A percentile compares a stretch with the other conserved stretches of the same genome.
Conservation (phyloP, 176 grass and related monocot genomes). For the Bolboschoenus planiculmis region DNA sequence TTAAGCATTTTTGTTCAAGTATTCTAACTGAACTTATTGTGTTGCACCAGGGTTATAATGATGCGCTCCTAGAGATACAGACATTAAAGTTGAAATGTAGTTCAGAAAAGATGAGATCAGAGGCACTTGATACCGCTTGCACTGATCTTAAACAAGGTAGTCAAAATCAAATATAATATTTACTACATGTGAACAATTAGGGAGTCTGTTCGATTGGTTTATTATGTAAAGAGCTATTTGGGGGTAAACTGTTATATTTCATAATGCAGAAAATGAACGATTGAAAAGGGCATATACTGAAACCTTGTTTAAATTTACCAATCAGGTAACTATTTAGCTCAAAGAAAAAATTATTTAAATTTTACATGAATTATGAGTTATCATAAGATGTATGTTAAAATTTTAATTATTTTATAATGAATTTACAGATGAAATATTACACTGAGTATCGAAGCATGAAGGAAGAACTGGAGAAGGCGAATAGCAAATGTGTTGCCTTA, state of each 20-base stretch:
- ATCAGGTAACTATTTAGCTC: conserved; percentile 53
- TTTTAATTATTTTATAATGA: background rate
- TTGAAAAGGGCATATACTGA: conserved; percentile 61
- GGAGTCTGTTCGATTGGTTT: background rate
- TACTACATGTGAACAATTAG: background rate
- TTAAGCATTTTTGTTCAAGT: background rate
- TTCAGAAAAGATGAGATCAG: conserved; percentile 45
- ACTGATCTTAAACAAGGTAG: conserved; percentile 61
- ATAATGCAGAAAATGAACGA: conserved; percentile 61
- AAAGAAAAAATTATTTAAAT: background rate
- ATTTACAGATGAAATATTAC: conserved; percentile 53
- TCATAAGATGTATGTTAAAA: background rate
- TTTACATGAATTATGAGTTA: background rate
- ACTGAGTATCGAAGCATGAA: conserved; percentile 46
- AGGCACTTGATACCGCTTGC: conserved; percentile 39
- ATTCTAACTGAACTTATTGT: background rate
- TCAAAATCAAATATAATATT: background rate
- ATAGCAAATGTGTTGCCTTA: conserved; percentile 45
- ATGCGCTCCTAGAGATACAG: conserved; percentile 49
- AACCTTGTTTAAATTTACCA: conserved; percentile 69
- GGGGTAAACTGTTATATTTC: background rate
- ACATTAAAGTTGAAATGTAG: conserved; percentile 44
- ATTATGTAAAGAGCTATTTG: background rate
- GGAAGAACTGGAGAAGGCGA: conserved; percentile 63
- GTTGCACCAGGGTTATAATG: conserved; percentile 57